A percentile compares a stretch with the other conserved stretches of the same genome.
phyloP scores from a whole-genome alignment of 2,329 filamentous ascomycete species.

The Tolypocladium inflatum region DNA sequence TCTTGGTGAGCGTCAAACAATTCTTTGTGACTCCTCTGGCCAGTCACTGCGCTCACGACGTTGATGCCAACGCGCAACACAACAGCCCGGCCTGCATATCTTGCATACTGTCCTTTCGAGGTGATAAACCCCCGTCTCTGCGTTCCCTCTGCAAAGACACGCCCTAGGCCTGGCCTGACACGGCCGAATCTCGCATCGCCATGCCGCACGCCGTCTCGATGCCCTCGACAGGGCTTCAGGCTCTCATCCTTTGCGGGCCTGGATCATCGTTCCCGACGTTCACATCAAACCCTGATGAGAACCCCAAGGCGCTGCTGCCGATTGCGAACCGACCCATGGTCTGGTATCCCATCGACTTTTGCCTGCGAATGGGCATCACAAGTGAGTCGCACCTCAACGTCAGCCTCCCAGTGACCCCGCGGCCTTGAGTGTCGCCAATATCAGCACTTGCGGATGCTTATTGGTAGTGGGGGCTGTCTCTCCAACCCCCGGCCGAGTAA shows the following conservation, averaged over 20 bases:
- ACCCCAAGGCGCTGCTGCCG: constrained; percentile 72
- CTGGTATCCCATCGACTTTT: constrained; percentile 82
- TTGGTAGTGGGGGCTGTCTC: neutral
- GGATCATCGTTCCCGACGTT: constrained; percentile 77
- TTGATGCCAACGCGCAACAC: neutral
- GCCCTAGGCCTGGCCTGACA: neutral
- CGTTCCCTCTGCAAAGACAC: neutral
- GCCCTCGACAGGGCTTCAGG: constrained; percentile 70
- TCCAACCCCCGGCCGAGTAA: too few species aligned
- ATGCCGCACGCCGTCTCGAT: constrained; percentile 72
- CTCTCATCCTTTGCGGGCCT: constrained; percentile 73
- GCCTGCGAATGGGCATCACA: constrained; percentile 70
- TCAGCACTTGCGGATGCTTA: neutral
- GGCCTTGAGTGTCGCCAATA: neutral
- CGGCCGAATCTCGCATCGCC: neutral
- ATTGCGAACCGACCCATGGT: constrained; percentile 84
- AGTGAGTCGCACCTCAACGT: constrained; percentile 35
- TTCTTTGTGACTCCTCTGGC: constrained; percentile 4
- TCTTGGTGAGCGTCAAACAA: neutral
- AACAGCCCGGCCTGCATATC: neutral
- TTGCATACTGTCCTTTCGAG: neutral
- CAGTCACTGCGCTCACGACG: neutral
- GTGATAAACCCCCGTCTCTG: neutral
- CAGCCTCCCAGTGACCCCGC: neutral
- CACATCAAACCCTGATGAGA: constrained; percentile 68